phyloP scores from a whole-genome alignment of 768 basidiomycete genomes.

The Suillus occidentalis region DNA sequence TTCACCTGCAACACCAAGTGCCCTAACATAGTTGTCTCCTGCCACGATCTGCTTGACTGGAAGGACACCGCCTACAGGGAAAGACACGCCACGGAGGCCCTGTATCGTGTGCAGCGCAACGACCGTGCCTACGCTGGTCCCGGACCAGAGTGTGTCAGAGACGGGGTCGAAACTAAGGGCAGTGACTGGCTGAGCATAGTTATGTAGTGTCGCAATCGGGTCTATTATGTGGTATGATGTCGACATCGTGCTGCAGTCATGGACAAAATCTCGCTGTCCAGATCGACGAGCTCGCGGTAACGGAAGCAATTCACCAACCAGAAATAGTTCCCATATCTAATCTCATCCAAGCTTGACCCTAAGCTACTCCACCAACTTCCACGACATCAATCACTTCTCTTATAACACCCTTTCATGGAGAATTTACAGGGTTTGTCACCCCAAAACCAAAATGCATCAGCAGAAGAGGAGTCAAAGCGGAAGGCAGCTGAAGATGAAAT shows the following conservation, averaged over 20 bases:
- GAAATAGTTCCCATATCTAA: constrained; percentile 2
- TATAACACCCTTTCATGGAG: constrained; percentile 20
- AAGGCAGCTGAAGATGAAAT: constrained; percentile 71
- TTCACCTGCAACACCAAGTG: constrained; percentile 54
- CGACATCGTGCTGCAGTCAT: constrained; percentile 12
- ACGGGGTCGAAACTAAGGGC: constrained; percentile 88
- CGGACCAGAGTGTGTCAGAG: constrained; percentile 88
- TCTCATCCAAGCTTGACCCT: neutral
- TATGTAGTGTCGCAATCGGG: constrained; percentile 16
- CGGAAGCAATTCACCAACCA: constrained; percentile 1
- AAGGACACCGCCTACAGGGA: constrained; percentile 66
- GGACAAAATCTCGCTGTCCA: neutral
- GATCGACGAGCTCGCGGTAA: neutral
- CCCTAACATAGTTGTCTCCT: constrained; percentile 79
- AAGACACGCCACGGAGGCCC: constrained; percentile 69
- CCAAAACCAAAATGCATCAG: constrained; percentile 41
- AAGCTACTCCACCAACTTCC: neutral
- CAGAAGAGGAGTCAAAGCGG: constrained; percentile 54
- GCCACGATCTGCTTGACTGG: constrained; percentile 73
- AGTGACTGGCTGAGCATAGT: constrained; percentile 52
- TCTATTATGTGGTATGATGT: constrained; percentile 21
- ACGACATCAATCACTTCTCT: neutral
- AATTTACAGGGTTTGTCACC: constrained; percentile 27
- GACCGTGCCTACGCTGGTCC: constrained; percentile 69
- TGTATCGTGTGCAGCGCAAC: constrained; percentile 63